Evolutionary conservation across 306 rosid genomes (phyloP), one percentile per base, ranked within the genome.

Genomic region (Astragalus membranaceus): DNA sequence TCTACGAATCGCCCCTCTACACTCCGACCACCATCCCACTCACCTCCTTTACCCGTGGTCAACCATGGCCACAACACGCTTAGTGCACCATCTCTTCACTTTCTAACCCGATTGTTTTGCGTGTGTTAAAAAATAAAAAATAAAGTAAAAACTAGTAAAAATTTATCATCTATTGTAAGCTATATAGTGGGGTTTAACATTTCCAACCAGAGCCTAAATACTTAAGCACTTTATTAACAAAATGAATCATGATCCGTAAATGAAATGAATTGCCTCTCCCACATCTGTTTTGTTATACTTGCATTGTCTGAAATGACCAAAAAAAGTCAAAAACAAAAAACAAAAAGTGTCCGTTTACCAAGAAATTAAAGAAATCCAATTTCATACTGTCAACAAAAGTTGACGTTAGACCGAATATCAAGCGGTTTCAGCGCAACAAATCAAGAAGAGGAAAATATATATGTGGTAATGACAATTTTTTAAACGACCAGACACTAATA

Each of bases 401-500:
- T 47, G 2, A 66, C 3, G 50, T 26, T 36, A 39, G 55, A 47
- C 57, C 62, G 8, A 57, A 65, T 78, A 30, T 30, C 7, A 12
- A 26, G 30, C 37, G 16, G 37, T 70, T 77, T 62, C 11, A 16
- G 32, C 15, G 73, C 64, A 69, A 53, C 39, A 43, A 77, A 76
- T 41, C 35, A 43, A 53, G 56, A 47, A 16, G 10, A 35, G 57
- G 11, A 74, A 65, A 4, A 55, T 44, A 43, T 5, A 5, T 36
- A 41, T 8, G 16, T 47, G 66, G 43, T 20, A 7, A 10, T 4
- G 30, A 72, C 20, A 64, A 15, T 17, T 30, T 54, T 46, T 13
- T 13, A 15, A 64, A 63, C 46, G 8, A 64, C 42, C 77, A 64
- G 47, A 78, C 37, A 64, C 73, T 67, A 78, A 70, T 36, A 36